Base-by-base conservation (phyloP, 345 rosid species). In the Sonneratia caseolaris region DNA sequence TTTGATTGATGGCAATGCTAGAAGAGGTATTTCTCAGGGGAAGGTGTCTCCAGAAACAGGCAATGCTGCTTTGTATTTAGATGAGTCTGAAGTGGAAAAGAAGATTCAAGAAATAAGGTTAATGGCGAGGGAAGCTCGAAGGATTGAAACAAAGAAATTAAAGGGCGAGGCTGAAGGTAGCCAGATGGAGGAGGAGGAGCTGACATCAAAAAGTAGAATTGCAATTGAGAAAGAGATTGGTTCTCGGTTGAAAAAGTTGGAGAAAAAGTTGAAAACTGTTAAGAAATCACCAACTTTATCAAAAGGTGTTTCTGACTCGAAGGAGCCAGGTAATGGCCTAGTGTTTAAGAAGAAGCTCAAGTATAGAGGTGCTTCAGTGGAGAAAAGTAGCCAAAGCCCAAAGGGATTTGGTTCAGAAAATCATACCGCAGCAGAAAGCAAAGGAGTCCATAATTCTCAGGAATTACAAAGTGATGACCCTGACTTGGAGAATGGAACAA, bases 71-170 rank as follows among this genome's bases (percentile, higher is more conserved):
- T 47, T 42, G 73, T 59, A 36, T 73, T 35, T 74, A 51, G 87
- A 79, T 57, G 83, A 79, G 62, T 16, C 72, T 68, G 82, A 82
- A 57, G 27, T 86, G 76, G 83, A 82, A 22, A 78, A 79, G 80
- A 91, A 77, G 77, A 83, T 91, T 67, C 74, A 80, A 68, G 92
- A 89, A 77, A 91, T 93, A 38, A 86, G 88, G 80, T 75, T 72
- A 71, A 81, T 93, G 97, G 97, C 97, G 1, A 82, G 89, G 38
- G 89, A 91, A 53, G 98, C 77, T 7, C 79, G 97, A 36, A 81
- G 80, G 74, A 78, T 59, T 10, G 98, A 93, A 81, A 74, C 68
- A 49, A 80, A 59, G 62, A 71, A 78, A 64, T 15, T 16, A 73
- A 73, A 75, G 75, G 66, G 74, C 64, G 74, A 70, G 19, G 70